Percentiles rank a stretch among this genome's conserved stretches.
Evolutionary conservation across 2,329 filamentous ascomycete genomes (phyloP).

Genomic region (Fusarium lyarnte): DNA sequence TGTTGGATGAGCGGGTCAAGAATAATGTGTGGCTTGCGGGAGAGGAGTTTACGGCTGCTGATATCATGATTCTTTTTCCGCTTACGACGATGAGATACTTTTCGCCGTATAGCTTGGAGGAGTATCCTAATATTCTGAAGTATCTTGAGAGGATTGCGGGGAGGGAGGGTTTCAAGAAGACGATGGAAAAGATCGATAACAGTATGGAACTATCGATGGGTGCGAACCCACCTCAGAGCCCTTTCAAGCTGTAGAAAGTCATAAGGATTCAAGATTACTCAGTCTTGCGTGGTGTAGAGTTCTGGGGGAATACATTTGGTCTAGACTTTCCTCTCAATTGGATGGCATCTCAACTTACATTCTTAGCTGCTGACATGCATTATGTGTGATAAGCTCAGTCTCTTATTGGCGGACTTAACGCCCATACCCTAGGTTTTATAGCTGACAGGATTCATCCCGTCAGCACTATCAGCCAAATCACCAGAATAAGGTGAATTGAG

Average conservation of each 20-base stretch:
- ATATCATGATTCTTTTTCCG: slow-evolving; percentile 70
- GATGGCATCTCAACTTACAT: too few relatives aligned
- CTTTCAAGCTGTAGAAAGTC: slow-evolving; percentile 3
- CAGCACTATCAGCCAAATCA: not conserved
- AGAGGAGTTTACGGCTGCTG: slow-evolving; percentile 69
- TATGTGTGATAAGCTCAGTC: accelerated
- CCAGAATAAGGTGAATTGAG: too few relatives aligned
- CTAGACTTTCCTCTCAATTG: too few relatives aligned
- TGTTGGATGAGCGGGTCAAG: slow-evolving; percentile 60
- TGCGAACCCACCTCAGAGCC: slow-evolving; percentile 28
- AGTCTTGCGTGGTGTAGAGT: too few relatives aligned
- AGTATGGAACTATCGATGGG: slow-evolving; percentile 50
- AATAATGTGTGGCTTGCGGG: slow-evolving; percentile 66
- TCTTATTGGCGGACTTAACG: not conserved
- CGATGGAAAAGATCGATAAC: slow-evolving; percentile 61
- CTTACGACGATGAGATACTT: slow-evolving; percentile 70
- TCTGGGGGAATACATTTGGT: too few relatives aligned
- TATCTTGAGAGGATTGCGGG: slow-evolving; percentile 57
- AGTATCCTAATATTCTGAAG: slow-evolving; percentile 54
- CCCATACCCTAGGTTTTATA: accelerated
- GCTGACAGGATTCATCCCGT: not conserved
- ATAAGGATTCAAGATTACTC: too few relatives aligned
- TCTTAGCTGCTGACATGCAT: not conserved
- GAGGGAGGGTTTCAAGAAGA: slow-evolving; percentile 57
- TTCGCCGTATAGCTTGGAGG: slow-evolving; percentile 52